Evolutionary conservation across 1,139 yeast genomes (phyloP).

Genomic region (Kurtzmaniella quercitrusa): DNA sequence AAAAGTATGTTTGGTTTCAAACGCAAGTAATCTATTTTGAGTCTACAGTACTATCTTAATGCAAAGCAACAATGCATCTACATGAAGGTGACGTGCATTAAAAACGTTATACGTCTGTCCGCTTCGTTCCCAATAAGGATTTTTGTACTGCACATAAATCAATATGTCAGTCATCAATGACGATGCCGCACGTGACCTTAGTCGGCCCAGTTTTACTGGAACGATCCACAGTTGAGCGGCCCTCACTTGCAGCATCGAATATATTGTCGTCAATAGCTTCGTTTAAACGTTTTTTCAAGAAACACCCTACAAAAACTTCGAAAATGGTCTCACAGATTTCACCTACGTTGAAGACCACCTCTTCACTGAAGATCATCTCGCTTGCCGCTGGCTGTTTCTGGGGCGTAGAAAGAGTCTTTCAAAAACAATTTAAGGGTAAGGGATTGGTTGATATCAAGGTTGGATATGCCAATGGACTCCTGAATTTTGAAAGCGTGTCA

Average conservation of each 20-base stretch:
- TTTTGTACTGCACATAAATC: background rate
- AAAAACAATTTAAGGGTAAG: constrained; percentile 57
- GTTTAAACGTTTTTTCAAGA: background rate
- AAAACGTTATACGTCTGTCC: constrained; percentile 1
- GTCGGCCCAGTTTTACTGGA: background rate
- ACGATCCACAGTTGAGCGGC: constrained; percentile 1
- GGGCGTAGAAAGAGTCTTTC: constrained; percentile 87
- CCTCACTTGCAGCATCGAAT: background rate
- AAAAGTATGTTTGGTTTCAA: constrained; percentile 40
- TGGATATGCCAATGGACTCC: constrained; percentile 83
- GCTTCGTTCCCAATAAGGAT: background rate
- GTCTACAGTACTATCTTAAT: too few relatives aligned
- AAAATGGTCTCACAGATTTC: constrained; percentile 17
- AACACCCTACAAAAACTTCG: background rate
- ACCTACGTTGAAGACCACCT: constrained; percentile 32
- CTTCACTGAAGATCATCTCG: constrained; percentile 50
- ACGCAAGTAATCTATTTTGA: constrained; percentile 20
- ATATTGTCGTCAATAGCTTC: background rate
- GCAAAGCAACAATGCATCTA: background rate
- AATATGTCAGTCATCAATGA: background rate
- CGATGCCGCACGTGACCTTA: background rate
- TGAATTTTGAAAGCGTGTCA: constrained; percentile 47
- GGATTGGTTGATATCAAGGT: constrained; percentile 76
- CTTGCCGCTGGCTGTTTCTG: constrained; percentile 89
- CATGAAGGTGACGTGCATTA: background rate